Evolutionary conservation across 257 asterid genomes (phyloP), one percentile per base, ranked within the genome.

Genomic region (Solanum commersonii): DNA sequence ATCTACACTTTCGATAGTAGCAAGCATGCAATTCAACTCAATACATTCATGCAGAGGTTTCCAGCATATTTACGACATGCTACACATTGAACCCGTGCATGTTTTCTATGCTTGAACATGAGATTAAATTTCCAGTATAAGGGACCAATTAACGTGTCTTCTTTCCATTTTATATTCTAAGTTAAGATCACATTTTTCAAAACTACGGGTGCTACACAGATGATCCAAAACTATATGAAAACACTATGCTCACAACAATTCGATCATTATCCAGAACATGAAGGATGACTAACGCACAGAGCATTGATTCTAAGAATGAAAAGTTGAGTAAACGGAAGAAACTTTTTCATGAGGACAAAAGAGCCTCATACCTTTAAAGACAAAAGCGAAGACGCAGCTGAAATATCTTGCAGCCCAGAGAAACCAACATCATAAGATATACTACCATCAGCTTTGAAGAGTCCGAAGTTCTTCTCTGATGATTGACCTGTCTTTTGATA

Each of bases 371-470:
- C 97, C 99, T 95, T 91, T 73, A 92, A 87, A 85, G 93, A 84
- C 90, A 92, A 67, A 81, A 86, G 89, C 3, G 94, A 91, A 52
- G 98, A 92, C 76, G 89, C 73, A 84, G 96, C 93, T 22, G 98
- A 94, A 44, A 98, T 93, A 91, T 98, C 93, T 88, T 90, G 88
- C 87, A 94, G 93, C 71, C 93, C 98, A 11, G 94, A 91, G 91
- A 94, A 93, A 72, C 99, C 99, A 84, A 97, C 92, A 89, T 97
- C 94, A 92, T 95, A 91, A 67, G 99, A 92, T 76, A 96, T 92
- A 87, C 89, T 95, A 87, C 98, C 98, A 88, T 97, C 95, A 25
- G 99, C 97, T 86, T 92, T 95, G 91, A 93, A 96, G 40, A 97
- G 88, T 31, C 99, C 99, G 78, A 87, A 97, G 90, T 94, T 91